These are phyloP conservation scores for Saturnispora quitensis DNA, from an alignment of 805 yeast genomes.

Conservation along the genomic window DNA sequence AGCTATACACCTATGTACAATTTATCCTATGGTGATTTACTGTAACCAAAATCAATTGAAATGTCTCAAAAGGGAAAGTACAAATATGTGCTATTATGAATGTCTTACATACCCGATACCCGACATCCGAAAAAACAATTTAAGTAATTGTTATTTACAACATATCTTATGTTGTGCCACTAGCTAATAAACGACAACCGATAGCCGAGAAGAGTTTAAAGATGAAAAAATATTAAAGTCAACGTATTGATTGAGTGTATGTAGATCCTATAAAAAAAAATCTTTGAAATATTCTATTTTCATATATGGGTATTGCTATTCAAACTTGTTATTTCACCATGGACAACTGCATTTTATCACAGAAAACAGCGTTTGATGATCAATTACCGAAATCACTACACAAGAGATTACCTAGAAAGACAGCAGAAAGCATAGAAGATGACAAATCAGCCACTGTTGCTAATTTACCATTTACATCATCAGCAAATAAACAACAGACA, in stretches of 20 bases:
- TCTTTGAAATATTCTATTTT: background rate
- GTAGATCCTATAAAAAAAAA: too few relatives aligned
- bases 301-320: background rate
- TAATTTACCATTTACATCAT: constrained; percentile 19
- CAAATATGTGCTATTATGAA: background rate
- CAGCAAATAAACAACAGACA: constrained; percentile 11
- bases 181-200: background rate
- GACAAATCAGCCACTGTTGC: constrained; percentile 17
- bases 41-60: background rate
- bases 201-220: background rate
- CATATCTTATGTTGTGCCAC: too few relatives aligned
- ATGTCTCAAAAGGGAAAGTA: constrained; percentile 1
- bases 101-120: background rate
- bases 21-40: background rate
- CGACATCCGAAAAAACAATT: background rate
- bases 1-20: background rate
- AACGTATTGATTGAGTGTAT: too few relatives aligned
- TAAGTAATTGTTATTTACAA: too few relatives aligned
- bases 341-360: constrained; percentile 1
- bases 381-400: background rate
- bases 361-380: constrained; percentile 4
- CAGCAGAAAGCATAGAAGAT: constrained; percentile 16
- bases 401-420: constrained; percentile 3
- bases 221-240: too few relatives aligned
- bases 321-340: background rate